Percentiles rank a stretch among this genome's conserved stretches.
Evolutionary conservation across 2,329 filamentous ascomycete genomes (phyloP).

Genomic region (Magnaporthiopsis poae): DNA sequence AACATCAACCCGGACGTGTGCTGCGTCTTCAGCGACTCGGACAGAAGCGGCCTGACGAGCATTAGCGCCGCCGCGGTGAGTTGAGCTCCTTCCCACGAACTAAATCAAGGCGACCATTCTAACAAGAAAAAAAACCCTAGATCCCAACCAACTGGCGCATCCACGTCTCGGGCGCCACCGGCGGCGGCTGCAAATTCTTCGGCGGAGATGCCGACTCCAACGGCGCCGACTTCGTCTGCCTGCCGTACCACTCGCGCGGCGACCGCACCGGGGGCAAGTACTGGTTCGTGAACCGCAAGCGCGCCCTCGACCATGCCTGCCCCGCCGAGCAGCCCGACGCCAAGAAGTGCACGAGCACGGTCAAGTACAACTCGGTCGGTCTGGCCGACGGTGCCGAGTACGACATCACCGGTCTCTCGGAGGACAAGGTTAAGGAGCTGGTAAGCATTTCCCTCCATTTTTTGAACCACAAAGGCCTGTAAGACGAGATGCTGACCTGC

Average conservation of each 20-base stretch:
- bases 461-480: no score
- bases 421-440: slow-evolving; percentile 1
- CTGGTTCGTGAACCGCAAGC: slow-evolving; percentile 1
- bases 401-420: slow-evolving; percentile 1
- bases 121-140: neutral
- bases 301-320: neutral
- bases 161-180: neutral
- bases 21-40: neutral
- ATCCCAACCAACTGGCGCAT: slow-evolving; percentile 3
- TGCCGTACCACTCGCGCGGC: neutral
- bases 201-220: slow-evolving; percentile 2
- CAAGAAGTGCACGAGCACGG: neutral
- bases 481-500: neutral
- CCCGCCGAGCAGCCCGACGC: neutral
- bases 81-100: no score
- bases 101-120: no score
- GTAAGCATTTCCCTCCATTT: neutral
- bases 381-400: slow-evolving; percentile 3
- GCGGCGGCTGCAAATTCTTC: neutral
- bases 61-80: neutral
- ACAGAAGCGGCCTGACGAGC: neutral
- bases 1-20: slow-evolving; percentile 1
- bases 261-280: neutral
- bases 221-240: neutral
- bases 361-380: neutral